Base-by-base conservation (phyloP, 306 rosid genomes). In the Comarum palustre region DNA sequence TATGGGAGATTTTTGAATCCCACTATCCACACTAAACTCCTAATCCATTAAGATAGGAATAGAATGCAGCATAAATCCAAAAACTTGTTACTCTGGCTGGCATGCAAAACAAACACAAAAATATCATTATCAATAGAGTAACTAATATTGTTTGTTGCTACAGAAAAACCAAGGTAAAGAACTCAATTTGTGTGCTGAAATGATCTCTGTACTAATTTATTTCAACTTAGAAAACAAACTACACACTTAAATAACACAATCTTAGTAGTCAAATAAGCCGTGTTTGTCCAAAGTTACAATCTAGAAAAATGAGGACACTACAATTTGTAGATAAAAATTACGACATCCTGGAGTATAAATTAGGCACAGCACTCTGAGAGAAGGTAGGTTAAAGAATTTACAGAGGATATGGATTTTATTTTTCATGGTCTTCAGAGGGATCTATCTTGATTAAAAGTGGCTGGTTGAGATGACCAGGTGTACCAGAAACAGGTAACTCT, bases 401-500 rank as follows among this genome's bases (percentile, higher is more conserved):
- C 94, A 85, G 11, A 64, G n/a, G n/a, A 6, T 58, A 38, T 20
- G 68, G 19, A 48, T 68, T 82, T 82, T 78, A 83, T 55, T 83
- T 85, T 69, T 73, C 85, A 61, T 72, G 80, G 69, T 80, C 80
- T 60, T 73, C 75, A 42, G 84, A 66, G 43, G 74, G 72, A 59
- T 86, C 86, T 70, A 77, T 85, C 86, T 86, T 89, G 84, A 94
- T 82, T 66, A 90, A 75, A 73, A 93, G 97, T 55, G 98, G 96
- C 71, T 80, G 90, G 75, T 78, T 77, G 73, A 91, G 89, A 84
- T 91, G 86, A 60, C 51, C 76, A 13, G 87, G 47, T 12, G 81
- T 67, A 71, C 84, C 96, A 8, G 77, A 78, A 69, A 80, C 45
- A 29, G 90, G 84, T 17, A 78, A 70, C 48, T 81, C 87, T 0